phyloP scores from a whole-genome alignment of 83 land plant genomes.

The Picea mariana region DNA sequence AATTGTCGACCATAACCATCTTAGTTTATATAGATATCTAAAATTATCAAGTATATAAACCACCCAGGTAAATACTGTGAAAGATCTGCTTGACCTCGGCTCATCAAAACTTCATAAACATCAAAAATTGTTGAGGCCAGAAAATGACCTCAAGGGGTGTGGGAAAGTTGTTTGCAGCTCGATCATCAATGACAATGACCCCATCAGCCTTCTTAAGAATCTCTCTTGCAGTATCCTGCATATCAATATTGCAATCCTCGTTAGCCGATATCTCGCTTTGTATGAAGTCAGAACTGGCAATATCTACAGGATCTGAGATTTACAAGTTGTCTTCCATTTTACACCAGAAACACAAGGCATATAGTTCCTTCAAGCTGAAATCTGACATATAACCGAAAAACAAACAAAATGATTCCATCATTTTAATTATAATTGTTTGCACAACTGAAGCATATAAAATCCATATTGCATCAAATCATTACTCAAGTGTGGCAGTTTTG shows the following conservation, averaged over 20 bases:
- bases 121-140: not conserved
- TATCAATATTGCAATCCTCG: not conserved
- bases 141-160: conserved; percentile 78
- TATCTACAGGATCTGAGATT: not conserved
- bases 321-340: not conserved
- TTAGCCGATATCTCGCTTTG: not conserved
- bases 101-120: not conserved
- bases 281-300: not conserved
- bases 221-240: conserved; percentile 80
- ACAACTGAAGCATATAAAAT: not conserved
- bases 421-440: not conserved
- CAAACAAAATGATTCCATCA: not conserved
- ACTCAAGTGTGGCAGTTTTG: not conserved
- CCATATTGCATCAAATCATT: not conserved
- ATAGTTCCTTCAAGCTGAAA: not conserved
- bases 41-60: not conserved
- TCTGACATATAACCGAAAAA: not conserved
- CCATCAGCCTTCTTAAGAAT: conserved; percentile 80
- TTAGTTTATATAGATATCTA: not conserved
- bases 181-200: conserved; percentile 85
- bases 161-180: conserved; percentile 80
- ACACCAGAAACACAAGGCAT: not conserved
- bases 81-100: not conserved
- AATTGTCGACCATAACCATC: not conserved
- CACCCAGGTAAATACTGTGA: not conserved